These are phyloP conservation scores for Trapa bicornis DNA, from an alignment of 345 rosid species.

Conservation along the genomic window DNA sequence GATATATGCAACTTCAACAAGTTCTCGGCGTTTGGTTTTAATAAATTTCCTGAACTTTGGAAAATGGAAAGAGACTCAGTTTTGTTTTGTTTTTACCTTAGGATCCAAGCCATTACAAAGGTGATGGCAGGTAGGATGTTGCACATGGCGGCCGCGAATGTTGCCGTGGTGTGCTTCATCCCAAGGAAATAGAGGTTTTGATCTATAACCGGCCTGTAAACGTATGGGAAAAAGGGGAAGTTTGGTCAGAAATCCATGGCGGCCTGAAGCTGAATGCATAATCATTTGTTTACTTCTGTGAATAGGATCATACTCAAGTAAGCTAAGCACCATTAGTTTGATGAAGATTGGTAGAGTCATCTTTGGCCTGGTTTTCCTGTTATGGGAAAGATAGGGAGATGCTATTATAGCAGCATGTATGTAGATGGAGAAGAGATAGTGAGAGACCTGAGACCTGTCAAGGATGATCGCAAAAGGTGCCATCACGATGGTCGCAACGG, in stretches of 20 bases:
- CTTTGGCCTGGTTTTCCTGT: conserved; percentile 27
- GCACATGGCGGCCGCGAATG: conserved; percentile 72
- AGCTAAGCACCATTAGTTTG: conserved; percentile 46
- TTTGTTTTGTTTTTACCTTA: conserved; percentile 18
- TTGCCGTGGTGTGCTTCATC: conserved; percentile 77
- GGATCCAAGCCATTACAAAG: conserved; percentile 57
- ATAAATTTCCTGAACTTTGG: too few relatives aligned
- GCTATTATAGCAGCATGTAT: neutral
- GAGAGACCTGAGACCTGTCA: conserved; percentile 33
- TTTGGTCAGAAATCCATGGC: neutral
- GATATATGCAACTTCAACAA: neutral
- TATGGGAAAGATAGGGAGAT: neutral
- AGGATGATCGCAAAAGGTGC: conserved; percentile 62
- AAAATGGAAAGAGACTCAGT: neutral
- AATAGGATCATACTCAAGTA: conserved; percentile 44
- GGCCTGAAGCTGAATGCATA: neutral
- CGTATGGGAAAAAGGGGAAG: neutral
- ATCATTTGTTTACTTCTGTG: neutral
- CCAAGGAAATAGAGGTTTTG: conserved; percentile 67
- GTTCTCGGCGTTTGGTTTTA: neutral
- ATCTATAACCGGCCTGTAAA: conserved; percentile 66
- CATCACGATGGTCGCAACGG: conserved; percentile 60
- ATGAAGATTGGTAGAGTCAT: conserved; percentile 59
- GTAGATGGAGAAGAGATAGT: neutral
- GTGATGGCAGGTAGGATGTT: conserved; percentile 83